These are phyloP conservation scores for Neurospora cerealis DNA, from an alignment of 495 filamentous ascomycete species.

Conservation along the genomic window DNA sequence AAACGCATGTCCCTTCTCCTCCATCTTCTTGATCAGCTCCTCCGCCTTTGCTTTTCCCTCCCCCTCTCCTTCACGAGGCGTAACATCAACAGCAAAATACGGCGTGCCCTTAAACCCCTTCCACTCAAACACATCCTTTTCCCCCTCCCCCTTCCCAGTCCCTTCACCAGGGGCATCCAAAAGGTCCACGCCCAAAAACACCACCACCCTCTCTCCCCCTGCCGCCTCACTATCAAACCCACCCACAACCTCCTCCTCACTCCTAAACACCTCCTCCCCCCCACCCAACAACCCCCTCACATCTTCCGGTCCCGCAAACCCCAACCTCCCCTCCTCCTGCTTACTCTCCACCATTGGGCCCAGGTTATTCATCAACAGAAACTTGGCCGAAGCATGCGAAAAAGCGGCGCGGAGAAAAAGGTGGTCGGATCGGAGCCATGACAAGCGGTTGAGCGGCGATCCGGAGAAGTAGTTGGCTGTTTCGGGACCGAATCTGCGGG, in stretches of 20 bases:
- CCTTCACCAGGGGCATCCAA: too few relatives aligned
- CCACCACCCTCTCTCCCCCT: not conserved
- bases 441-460: slow-evolving; percentile 52
- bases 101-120: slow-evolving; percentile 61
- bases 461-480: slow-evolving; percentile 94
- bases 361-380: slow-evolving; percentile 71
- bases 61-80: slow-evolving; percentile 45
- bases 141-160: too few relatives aligned
- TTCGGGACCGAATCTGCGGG: slow-evolving; percentile 80
- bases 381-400: slow-evolving; percentile 56
- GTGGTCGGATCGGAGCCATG: slow-evolving; percentile 76
- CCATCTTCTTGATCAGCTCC: slow-evolving; percentile 25
- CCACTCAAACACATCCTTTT: slow-evolving; percentile 26
- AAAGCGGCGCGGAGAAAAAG: slow-evolving; percentile 68
- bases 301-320: not conserved
- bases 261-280: not conserved
- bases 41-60: slow-evolving; percentile 46
- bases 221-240: not conserved
- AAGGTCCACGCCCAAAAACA: not conserved
- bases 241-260: not conserved
- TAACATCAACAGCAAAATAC: slow-evolving; percentile 84
- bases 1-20: slow-evolving; percentile 21
- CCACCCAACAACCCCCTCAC: not conserved
- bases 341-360: slow-evolving; percentile 53
- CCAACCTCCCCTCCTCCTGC: not conserved